Base-by-base conservation (phyloP, 2,329 filamentous ascomycete genomes). In the Fusarium stilboides region DNA sequence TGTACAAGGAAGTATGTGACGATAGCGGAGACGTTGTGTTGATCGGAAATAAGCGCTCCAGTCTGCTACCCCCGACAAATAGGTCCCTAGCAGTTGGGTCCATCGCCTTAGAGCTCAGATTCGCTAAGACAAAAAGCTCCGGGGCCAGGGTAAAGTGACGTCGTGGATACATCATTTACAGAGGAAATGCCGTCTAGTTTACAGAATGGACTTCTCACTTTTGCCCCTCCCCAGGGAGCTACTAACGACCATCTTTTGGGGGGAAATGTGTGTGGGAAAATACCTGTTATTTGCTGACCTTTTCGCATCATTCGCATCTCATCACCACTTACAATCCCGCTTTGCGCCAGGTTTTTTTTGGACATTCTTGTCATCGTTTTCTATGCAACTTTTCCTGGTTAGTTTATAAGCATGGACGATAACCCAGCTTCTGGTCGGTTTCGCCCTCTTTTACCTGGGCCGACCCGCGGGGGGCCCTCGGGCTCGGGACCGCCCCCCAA, bases 91-190 rank as follows among this genome's bases (percentile, higher is more conserved):
- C 40, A 15, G 22, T 28, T 28, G 24, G 24, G 4, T 17, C 15
- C 22, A 26, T 2, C 5, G 15, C 17, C 8, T n/a, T 44, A 24
- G 12, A 46, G 57, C 22, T 54, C 8, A 36, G 24, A 45, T 58
- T 64, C 37, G 43, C 34, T 50, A 26, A 26, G 54, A 36, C 19
- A 31, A 43, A 31, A 60, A 37, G 42, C 44, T 51, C 52, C 14
- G 28, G 34, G 17, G 17, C 39, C 20, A 34, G 54, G 50, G 22
- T 39, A 10, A n/a, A 10, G 62, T 67, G 64, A 67, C 64, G 64
- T 67, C 59, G 50, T 34, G 6, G 31, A 39, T 54, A 54, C 64
- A 67, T 67, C 63, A 67, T 67, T 24, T 36, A 24, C 5, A 24
- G 31, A 40, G 12, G 17, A 53, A 62, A 52, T 62, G 42, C 20